Base-by-base conservation (phyloP, 2,329 filamentous ascomycete species). In the Fusarium veterinarium region DNA sequence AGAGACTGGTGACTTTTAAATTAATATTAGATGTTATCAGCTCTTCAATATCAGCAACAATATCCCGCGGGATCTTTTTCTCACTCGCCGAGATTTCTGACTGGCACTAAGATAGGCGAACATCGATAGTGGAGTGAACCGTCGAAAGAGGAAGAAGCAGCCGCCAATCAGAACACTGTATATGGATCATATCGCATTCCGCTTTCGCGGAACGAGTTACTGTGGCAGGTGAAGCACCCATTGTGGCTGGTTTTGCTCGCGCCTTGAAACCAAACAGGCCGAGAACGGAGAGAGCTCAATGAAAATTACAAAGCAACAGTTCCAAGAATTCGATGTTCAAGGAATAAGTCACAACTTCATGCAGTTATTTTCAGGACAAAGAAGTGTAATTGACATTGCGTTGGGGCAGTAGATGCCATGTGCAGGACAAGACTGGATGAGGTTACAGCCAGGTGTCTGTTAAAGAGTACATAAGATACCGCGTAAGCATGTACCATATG, bases 121-220 rank as follows among this genome's bases (percentile, higher is more conserved):
- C 49, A 3, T 3, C 0, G 1, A 4, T 12, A 7, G 33, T 40
- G 49, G 49, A 28, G 49, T 17, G 0, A 1, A 1, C 3, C 0
- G 1, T 0, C 33, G 1, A 40, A 28, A 9, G 5, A 6, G 33
- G 23, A 38, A 7, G 13, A n/a, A 5, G 2, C 7, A 9, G 13
- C 23, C 49, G 7, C 49, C 13, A n/a, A 17, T 40, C 10, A 40
- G 4, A n/a, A 0, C 5, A 0, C 3, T 0, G 0, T 0, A 6
- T 3, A 8, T 35, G 30, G 1, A 6, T 4, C 12, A 14, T 2
- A 6, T 5, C 0, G 2, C 1, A 51, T 51, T 51, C 48, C 48
- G 48, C 48, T 19, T 14, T 11, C 4, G 30, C 49, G 49, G 49
- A 53, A 53, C 19, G 13, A 17, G 2, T 5, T 2, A 0, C 9